Evolutionary conservation across 768 basidiomycete species (phyloP), one percentile per base, ranked within the genome.

Genomic region (Suillus subalutaceus): DNA sequence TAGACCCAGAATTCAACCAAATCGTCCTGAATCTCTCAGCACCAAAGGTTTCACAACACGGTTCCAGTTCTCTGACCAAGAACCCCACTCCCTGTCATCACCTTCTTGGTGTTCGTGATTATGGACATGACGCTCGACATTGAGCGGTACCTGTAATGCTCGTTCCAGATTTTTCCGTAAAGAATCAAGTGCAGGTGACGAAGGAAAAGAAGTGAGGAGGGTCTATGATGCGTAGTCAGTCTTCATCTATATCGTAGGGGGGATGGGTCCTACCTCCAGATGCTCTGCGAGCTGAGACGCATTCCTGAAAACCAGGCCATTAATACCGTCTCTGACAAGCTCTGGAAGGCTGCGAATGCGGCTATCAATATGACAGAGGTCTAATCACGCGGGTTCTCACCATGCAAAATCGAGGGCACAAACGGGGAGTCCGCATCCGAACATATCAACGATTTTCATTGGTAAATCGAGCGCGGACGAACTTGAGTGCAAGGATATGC

Each of bases 391-490:
- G 38, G 38, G 37, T 15, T 70, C 86, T n/a, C 67, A 96, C 96
- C 94, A 97, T 50, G 83, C 79, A 73, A 97, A 99, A 59, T 89
- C 83, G 4, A 95, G 83, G 0, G 97, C 96, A 67, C 96, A 92
- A 9, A 98, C 97, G 0, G 97, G 97, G 64, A 99, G 81, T 6
- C 91, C 91, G 71, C 96, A 98, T 5, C 97, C 97, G 79, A 99
- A 98, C 97, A 99, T 98, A 76, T 99, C 97, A 8, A 99, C 95
- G 6, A 99, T 89, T 77, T 99, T 99, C 97, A 99, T 99, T 3
- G 97, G 97, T 63, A 99, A 81, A 78, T 99, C 97, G 65, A 96
- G 79, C 1, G 86, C 91, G 2, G 94, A 96, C 0, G 94, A 94
- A 75, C 94, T 96, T 6, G 88, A 87, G 79, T 99, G 97, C 60